Base-by-base conservation (phyloP, 2,329 filamentous ascomycete species). In the Aspergillus fumigatiaffinis region DNA sequence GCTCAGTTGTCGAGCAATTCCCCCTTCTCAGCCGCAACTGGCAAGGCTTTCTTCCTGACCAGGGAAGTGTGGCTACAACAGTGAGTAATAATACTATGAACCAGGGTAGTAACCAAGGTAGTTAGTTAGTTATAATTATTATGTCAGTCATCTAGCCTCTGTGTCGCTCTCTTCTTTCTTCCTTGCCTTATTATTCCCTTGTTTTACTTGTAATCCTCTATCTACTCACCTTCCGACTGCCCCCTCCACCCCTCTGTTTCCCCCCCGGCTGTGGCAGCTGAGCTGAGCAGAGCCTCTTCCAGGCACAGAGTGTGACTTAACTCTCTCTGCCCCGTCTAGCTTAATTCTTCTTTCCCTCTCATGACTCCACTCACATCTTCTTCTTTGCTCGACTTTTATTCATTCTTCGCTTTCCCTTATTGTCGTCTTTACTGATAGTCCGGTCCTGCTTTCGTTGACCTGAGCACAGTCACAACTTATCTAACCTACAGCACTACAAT, bases 41-140 rank as follows among this genome's bases (percentile, higher is more conserved):
- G 28, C 58, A 57, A 58, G 53, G 56, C 56, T 48, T 56, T 50
- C 52, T 56, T 35, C 28, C 51, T 51, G 4, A n/a, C 28, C 29
- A 29, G 14, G 32, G 14, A 17, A 17, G 14, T 38, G 14, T 38
- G 32, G 32, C 32, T 38, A 38, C 32, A 38, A 38, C 32, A 38
- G 6, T 6, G 32, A 35, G 32, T 35, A 35, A 35, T 35, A 14
- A 35, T 17, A 35, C 12, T 17, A 38, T n/a, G 14, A 6, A 38
- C 14, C 32, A 38, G 32, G 32, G 14, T 38, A 17, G 7, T 38
- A n/a, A 3, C 14, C 32, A 38, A 35, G 12, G 12, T 35, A 38
- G 32, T 35, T 38, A 38, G 10, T 7, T 38, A 17, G 6, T 17
- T 38, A 38, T 38, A 7, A 38, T 32, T 14, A 32, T 38, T 38